phyloP scores from a whole-genome alignment of 2,329 filamentous ascomycete genomes.

The Madurella mycetomatis region DNA sequence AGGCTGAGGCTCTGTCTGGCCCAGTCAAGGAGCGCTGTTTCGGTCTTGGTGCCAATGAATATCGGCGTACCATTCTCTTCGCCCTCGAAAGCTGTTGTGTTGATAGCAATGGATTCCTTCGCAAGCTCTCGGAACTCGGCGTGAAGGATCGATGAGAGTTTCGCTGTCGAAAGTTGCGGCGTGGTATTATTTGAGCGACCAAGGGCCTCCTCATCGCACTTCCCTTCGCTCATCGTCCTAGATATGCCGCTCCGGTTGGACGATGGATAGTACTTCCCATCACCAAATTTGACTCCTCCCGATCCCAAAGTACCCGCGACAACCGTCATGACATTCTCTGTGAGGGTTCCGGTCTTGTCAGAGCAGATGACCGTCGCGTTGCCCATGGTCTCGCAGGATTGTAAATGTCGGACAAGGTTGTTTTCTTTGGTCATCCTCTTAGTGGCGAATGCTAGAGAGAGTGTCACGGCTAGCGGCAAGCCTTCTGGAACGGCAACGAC shows the following conservation, averaged over 20 bases:
- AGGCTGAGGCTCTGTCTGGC: conserved; percentile 63
- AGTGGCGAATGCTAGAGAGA: conserved; percentile 63
- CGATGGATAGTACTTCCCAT: neutral
- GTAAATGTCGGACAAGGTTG: conserved; percentile 63
- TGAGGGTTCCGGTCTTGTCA: conserved; percentile 62
- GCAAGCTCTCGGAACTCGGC: conserved; percentile 1
- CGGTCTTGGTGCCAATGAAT: conserved; percentile 74
- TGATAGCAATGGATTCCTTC: conserved; percentile 45
- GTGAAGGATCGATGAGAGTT: neutral
- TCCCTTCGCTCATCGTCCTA: neutral
- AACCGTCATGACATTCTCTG: conserved; percentile 60
- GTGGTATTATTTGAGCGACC: too few species aligned
- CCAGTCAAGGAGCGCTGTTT: conserved; percentile 69
- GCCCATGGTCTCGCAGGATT: conserved; percentile 67
- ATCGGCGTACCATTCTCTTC: conserved; percentile 54
- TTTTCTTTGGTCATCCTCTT: conserved; percentile 66
- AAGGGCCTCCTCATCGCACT: neutral
- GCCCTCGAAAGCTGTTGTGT: conserved; percentile 66
- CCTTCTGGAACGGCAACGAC: conserved; percentile 65
- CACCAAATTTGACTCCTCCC: neutral
- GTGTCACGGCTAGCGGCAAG: conserved; percentile 61
- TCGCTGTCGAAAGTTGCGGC: neutral
- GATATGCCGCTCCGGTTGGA: neutral
- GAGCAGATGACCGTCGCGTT: conserved; percentile 47
- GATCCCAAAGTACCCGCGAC: conserved; percentile 52